Base-by-base conservation (phyloP, 192 early-diverging fungal genomes). In the Coemansia sp. region DNA sequence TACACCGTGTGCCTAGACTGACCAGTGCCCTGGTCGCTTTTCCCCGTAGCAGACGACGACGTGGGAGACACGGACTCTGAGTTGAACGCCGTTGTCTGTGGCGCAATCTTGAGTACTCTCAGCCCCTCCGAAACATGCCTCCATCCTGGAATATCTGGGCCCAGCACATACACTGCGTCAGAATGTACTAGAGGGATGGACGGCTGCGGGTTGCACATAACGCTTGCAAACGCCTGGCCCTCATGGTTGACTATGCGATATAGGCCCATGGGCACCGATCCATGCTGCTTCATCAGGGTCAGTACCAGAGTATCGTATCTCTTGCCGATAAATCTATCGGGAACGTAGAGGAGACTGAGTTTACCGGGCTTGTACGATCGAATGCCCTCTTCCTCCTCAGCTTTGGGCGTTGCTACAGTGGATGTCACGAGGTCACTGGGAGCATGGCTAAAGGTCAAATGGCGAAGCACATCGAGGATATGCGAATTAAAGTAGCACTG, bases 401-500 rank as follows among this genome's bases (percentile, higher is more conserved):
- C 48, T 35, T 41, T 45, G 3, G 66, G 66, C 1, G 76, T 71
- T 3, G 37, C 44, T 2, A 59, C 59, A 2, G 64, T 60, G 1
- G 66, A 66, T 7, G 33, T 17, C 2, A n/a, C 17, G 6, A 19
- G n/a, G 11, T 37, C 60, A 36, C 59, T 33, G 3, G 50, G 39
- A 4, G 19, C 64, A 62, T 79, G 77, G 34, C 78, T 81, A 41
- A 85, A 85, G 1, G 78, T 81, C 16, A 85, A 56, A 7, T 78
- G 78, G 1, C 69, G 65, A 24, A 78, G 60, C 1, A 85, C 70
- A 40, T 85, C 78, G 6, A 85, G 65, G 27, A 78, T 75, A 39
- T 85, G 78, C 17, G 83, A 78, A 76, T 73, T 85, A 61, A 78
- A 85, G 57, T 81, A 85, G 69, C 73, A 78, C 62, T 78, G 78